Evolutionary conservation across 192 early-diverging fungal genomes (phyloP).

Genomic region (Globomyces pollinis-pini): DNA sequence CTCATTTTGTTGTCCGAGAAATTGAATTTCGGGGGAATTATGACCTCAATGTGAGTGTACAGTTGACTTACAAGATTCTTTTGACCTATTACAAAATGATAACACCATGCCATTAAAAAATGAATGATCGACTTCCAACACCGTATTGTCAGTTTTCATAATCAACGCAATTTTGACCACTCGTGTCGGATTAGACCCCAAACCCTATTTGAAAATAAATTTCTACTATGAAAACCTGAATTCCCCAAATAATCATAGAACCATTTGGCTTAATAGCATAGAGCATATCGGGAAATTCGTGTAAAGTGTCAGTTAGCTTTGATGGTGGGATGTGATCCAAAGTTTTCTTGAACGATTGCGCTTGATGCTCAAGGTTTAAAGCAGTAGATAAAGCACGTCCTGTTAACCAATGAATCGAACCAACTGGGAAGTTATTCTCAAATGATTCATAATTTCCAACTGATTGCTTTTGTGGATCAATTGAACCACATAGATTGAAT

Average conservation of each 20-base stretch:
- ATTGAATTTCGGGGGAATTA: constrained; percentile 44
- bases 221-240: too few species aligned
- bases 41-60: constrained; percentile 25
- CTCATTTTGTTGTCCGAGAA: constrained; percentile 44
- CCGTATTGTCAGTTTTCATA: constrained; percentile 47
- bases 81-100: not conserved
- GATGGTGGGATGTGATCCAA: constrained; percentile 10
- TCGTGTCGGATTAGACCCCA: constrained; percentile 53
- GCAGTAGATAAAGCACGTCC: constrained; percentile 23
- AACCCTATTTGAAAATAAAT: constrained; percentile 35
- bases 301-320: constrained; percentile 45
- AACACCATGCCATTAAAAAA: constrained; percentile 26
- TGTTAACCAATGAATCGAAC: constrained; percentile 30
- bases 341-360: constrained; percentile 15
- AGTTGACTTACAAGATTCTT: not conserved
- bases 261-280: constrained; percentile 67
- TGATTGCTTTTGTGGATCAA: constrained; percentile 59
- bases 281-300: constrained; percentile 69
- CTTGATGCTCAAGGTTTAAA: constrained; percentile 12
- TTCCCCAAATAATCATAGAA: constrained; percentile 68
- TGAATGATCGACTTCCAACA: constrained; percentile 43
- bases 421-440: constrained; percentile 2
- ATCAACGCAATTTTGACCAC: constrained; percentile 61
- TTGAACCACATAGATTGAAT: constrained; percentile 60
- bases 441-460: constrained; percentile 17